Base-by-base conservation (phyloP, 2,329 filamentous ascomycete genomes). In the Exophiala oligosperma region DNA sequence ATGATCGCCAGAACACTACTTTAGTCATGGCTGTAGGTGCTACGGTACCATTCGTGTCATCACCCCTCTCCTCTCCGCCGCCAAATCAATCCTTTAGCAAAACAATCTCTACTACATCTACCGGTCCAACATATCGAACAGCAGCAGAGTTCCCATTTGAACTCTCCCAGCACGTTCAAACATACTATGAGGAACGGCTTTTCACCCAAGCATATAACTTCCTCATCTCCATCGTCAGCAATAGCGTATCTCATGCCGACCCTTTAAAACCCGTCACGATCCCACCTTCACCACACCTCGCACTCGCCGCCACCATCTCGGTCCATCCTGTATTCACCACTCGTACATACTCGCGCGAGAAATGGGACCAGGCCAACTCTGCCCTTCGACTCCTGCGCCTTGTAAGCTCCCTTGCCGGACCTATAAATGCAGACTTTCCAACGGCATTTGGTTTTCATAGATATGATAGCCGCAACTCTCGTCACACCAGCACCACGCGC, bases 291-390 rank as follows among this genome's bases (percentile, higher is more conserved):
- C 83, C 84, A 56, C 87, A 93, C 64, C 78, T 97, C 24, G 87
- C 90, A 6, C 78, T 97, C 7, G 81, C 92, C n/a, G 85, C 82
- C 44, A 94, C 91, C 1, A 78, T 97, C n/a, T 74, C 87, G n/a
- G 83, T 94, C 12, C 91, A 96, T 68, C 93, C 93, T 0, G 76
- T 79, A 24, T 84, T 89, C 63, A 97, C 92, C 1, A 94, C 87
- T 2, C 85, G 90, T 50, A 82, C 88, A 2, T 79, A 81, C 28
- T 83, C 84, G 7, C 68, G 76, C 11, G 85, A 89, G 21, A 82
- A 84, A 54, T 73, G 81, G 52, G 80, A 86, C 49, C 83, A 90
- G 8, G 79, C 90, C 2, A 81, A 86, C 53, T 79, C 85, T 38
- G 85, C 92, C 1, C 75, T 93, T 29, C 78, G 80, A 38, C 89